Conservation (phyloP, 1,284 basidiomycete genomes). For the Puccinia coronata region DNA sequence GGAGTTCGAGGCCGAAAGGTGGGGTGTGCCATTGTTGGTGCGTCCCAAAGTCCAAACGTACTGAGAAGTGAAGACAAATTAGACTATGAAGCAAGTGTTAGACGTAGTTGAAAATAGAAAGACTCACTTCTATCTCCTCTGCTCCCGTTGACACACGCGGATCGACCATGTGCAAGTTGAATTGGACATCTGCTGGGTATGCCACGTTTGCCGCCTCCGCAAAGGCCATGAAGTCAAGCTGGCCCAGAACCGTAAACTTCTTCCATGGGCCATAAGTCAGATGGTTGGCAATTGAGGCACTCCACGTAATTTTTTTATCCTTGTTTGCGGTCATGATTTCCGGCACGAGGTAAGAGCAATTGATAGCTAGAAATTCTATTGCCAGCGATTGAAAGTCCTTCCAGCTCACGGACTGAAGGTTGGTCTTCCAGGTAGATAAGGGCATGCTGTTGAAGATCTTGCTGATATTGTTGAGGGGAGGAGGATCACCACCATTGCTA, state of each 20-base stretch:
- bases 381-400: neutral
- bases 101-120: neutral
- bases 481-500: neutral
- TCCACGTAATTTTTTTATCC: neutral
- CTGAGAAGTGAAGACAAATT: too few species aligned
- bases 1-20: neutral
- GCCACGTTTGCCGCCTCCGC: neutral
- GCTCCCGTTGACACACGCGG: neutral
- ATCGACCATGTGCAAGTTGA: neutral
- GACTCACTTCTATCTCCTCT: neutral
- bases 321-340: neutral
- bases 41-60: too few species aligned
- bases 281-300: neutral
- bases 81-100: too few species aligned
- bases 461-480: neutral
- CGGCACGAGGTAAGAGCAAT: neutral
- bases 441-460: neutral
- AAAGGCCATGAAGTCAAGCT: neutral
- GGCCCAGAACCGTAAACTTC: neutral
- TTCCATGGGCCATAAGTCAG: neutral
- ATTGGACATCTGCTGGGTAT: neutral
- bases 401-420: neutral
- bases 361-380: neutral
- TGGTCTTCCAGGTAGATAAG: neutral
- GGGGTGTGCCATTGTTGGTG: too few species aligned